A percentile compares a stretch with the other conserved stretches of the same genome.
phyloP scores from a whole-genome alignment of 352 stramenopile genomes.

The Globisporangium sylvaticum region DNA sequence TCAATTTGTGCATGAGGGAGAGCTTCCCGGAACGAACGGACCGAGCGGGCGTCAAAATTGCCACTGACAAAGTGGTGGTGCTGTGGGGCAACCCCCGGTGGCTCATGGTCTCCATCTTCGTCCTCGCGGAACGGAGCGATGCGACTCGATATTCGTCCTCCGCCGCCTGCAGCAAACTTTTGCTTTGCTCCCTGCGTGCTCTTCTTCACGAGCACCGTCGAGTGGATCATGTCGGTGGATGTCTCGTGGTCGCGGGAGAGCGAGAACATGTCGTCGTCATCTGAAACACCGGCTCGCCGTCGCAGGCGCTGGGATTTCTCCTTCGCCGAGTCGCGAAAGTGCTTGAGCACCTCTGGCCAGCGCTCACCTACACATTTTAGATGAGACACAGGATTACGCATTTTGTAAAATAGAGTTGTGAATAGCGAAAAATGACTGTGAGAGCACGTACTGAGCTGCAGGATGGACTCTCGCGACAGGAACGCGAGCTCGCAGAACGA shows the following conservation, averaged over 20 bases:
- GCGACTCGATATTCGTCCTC: slow-evolving; percentile 6
- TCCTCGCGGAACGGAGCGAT: slow-evolving; percentile 15
- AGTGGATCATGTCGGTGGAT: slow-evolving; percentile 30
- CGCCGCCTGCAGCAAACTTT: not conserved
- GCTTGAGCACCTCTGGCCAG: slow-evolving; percentile 67
- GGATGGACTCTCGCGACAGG: slow-evolving; percentile 66
- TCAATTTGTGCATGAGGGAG: slow-evolving; percentile 7
- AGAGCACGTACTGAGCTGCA: slow-evolving; percentile 57
- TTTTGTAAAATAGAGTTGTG: not conserved
- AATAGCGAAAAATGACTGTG: too few species aligned
- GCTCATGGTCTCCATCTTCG: not conserved
- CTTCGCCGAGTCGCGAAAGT: slow-evolving; percentile 52
- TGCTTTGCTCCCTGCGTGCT: slow-evolving; percentile 17
- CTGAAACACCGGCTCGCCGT: slow-evolving; percentile 23
- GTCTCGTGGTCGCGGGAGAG: slow-evolving; percentile 24
- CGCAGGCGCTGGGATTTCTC: slow-evolving; percentile 42
- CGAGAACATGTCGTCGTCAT: slow-evolving; percentile 18
- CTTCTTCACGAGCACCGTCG: slow-evolving; percentile 22
- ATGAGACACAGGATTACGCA: too few species aligned
- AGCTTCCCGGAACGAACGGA: not conserved
- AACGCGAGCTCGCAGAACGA: slow-evolving; percentile 81
- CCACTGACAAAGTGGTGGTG: slow-evolving; percentile 13
- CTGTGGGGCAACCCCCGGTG: not conserved
- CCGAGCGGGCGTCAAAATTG: slow-evolving; percentile 10
- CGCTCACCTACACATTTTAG: slow-evolving; percentile 25